These are phyloP conservation scores for Agrocybe pediades DNA, from an alignment of 768 basidiomycete species.

Conservation along the genomic window DNA sequence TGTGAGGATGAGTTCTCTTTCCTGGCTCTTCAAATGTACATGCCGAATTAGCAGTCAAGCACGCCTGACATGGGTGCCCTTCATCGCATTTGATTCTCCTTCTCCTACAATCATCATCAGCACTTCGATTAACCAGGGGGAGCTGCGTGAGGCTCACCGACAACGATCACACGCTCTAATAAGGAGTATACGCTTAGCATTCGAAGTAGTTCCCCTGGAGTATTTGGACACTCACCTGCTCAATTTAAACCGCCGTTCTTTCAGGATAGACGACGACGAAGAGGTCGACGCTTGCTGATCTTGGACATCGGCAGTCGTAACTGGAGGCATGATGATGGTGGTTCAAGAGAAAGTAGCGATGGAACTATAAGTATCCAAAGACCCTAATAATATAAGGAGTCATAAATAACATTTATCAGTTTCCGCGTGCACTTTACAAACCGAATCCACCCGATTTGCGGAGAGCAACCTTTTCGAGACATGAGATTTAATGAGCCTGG, in stretches of 20 bases:
- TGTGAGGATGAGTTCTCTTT: constrained; percentile 84
- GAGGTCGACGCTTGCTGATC: constrained; percentile 38
- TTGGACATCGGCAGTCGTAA: constrained; percentile 42
- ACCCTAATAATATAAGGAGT: constrained; percentile 14
- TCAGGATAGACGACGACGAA: constrained; percentile 54
- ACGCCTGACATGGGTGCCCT: constrained; percentile 87
- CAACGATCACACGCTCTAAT: constrained; percentile 87
- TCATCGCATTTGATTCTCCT: constrained; percentile 88
- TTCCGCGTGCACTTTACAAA: constrained; percentile 19
- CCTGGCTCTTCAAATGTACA: constrained; percentile 90
- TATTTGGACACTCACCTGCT: constrained; percentile 78
- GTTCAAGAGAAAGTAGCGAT: constrained; percentile 29
- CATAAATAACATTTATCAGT: constrained; percentile 22
- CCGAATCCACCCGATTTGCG: constrained; percentile 39
- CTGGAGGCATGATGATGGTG: constrained; percentile 49
- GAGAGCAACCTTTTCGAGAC: constrained; percentile 4
- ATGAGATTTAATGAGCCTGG: constrained; percentile 5
- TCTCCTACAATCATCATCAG: constrained; percentile 46
- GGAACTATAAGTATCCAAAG: constrained; percentile 23
- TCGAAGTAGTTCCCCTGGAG: background rate
- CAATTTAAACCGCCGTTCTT: constrained; percentile 85
- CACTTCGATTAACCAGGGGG: constrained; percentile 5
- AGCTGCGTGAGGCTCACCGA: constrained; percentile 55
- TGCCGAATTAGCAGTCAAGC: constrained; percentile 76
- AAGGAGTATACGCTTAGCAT: background rate